Conservation (phyloP, 805 yeast species). For the Metschnikowia chrysomelidarum region DNA sequence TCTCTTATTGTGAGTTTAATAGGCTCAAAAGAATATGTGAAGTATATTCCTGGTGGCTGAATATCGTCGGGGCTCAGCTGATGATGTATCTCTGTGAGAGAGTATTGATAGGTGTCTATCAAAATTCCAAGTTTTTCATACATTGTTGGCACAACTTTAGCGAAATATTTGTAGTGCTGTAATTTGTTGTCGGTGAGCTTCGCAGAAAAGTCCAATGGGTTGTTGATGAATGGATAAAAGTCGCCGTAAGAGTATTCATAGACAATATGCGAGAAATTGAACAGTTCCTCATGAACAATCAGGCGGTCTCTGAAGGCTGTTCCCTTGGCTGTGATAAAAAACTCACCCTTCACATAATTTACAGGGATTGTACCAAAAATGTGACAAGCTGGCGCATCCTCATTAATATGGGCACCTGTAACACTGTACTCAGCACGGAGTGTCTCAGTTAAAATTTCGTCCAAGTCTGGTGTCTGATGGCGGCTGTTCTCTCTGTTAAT, state of each 20-base stretch:
- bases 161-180: constrained; percentile 59
- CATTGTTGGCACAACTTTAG: constrained; percentile 81
- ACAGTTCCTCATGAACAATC: constrained; percentile 44
- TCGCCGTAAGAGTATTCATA: constrained; percentile 89
- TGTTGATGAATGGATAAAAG: constrained; percentile 79
- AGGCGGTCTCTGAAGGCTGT: constrained; percentile 55
- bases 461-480: constrained; percentile 61
- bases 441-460: constrained; percentile 63
- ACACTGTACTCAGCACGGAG: constrained; percentile 60
- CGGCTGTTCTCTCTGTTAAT: constrained; percentile 45
- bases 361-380: constrained; percentile 81
- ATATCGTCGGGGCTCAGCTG: constrained; percentile 12
- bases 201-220: constrained; percentile 82
- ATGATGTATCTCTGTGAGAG: constrained; percentile 55
- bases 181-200: constrained; percentile 49
- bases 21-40: constrained; percentile 88
- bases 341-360: constrained; percentile 80
- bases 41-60: constrained; percentile 70
- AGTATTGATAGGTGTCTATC: constrained; percentile 83
- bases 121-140: constrained; percentile 68
- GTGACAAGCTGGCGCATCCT: constrained; percentile 79
- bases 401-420: constrained; percentile 41
- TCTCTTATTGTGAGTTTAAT: constrained; percentile 69
- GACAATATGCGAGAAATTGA: constrained; percentile 82
- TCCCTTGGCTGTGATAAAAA: constrained; percentile 80